Conservation (phyloP, 805 yeast species). For the Saccharomycopsis selenospora region DNA sequence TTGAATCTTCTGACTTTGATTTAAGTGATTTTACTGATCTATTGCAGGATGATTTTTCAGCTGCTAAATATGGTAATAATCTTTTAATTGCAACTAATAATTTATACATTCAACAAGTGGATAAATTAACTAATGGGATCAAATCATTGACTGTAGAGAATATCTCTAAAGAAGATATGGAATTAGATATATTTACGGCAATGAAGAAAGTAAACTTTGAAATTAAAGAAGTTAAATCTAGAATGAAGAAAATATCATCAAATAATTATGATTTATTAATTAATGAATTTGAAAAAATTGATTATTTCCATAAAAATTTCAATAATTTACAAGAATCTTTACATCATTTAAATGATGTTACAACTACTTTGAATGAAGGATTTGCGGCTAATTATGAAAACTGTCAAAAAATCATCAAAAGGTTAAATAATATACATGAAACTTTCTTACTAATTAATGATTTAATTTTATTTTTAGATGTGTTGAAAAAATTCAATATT, state of each 20-base stretch:
- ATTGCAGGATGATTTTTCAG: conserved; percentile 7
- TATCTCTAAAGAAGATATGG: conserved; percentile 19
- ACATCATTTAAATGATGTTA: conserved; percentile 29
- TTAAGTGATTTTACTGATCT: conserved; percentile 6
- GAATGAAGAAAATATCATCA: conserved; percentile 32
- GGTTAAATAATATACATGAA: conserved; percentile 32
- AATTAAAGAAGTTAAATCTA: conserved; percentile 34
- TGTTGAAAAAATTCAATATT: conserved; percentile 26
- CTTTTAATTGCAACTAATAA: conserved; percentile 12
- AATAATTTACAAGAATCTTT: conserved; percentile 29
- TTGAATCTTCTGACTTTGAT: too few species aligned
- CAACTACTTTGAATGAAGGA: conserved; percentile 30
- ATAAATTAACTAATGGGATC: not conserved
- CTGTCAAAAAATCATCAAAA: conserved; percentile 31
- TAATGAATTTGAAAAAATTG: conserved; percentile 31
- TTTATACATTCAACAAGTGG: conserved; percentile 4
- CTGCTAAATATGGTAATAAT: conserved; percentile 13
- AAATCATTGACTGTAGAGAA: not conserved
- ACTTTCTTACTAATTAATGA: conserved; percentile 35
- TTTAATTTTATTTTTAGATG: conserved; percentile 31
- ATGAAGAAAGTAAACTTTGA: conserved; percentile 37
- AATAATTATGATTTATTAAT: conserved; percentile 32
- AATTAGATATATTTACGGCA: conserved; percentile 37
- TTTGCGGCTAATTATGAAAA: conserved; percentile 36
- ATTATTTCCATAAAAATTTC: conserved; percentile 26